These are phyloP conservation scores for Babesia sp. DNA, from an alignment of 169 alveolate genomes.

Conservation along the genomic window DNA sequence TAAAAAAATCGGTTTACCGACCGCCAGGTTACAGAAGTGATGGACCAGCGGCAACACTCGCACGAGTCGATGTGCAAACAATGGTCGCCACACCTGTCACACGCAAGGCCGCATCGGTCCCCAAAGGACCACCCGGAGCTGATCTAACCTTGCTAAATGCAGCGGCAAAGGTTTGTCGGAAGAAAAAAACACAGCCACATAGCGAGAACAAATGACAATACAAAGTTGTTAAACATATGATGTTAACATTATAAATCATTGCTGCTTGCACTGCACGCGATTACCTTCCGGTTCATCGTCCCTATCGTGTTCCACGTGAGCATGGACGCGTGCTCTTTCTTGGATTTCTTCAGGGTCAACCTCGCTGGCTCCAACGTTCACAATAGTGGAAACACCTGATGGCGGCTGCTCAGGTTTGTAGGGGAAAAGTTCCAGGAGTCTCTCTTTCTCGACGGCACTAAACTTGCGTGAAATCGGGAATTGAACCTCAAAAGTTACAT, in stretches of 20 bases:
- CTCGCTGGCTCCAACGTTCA: slow-evolving; percentile 46
- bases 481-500: slow-evolving; percentile 89
- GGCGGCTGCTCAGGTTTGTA: slow-evolving; percentile 35
- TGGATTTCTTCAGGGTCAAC: slow-evolving; percentile 61
- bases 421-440: slow-evolving; percentile 67
- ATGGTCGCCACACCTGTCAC: slow-evolving; percentile 55
- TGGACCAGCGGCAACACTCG: slow-evolving; percentile 1
- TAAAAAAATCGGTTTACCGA: slow-evolving; percentile 67
- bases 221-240: background rate
- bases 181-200: slow-evolving; percentile 34
- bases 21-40: slow-evolving; percentile 72
- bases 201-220: background rate
- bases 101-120: background rate
- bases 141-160: slow-evolving; percentile 56
- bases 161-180: slow-evolving; percentile 49
- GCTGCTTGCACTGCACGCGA: slow-evolving; percentile 70
- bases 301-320: background rate
- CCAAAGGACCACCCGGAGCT: slow-evolving; percentile 67
- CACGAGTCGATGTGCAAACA: slow-evolving; percentile 25
- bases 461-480: slow-evolving; percentile 88
- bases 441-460: slow-evolving; percentile 65
- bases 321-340: slow-evolving; percentile 26
- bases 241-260: slow-evolving; percentile 3
- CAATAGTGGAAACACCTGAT: slow-evolving; percentile 21
- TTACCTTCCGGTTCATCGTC: slow-evolving; percentile 47